Conservation (phyloP, 2,329 filamentous ascomycete species). For the Exutisphaerella laricina region DNA sequence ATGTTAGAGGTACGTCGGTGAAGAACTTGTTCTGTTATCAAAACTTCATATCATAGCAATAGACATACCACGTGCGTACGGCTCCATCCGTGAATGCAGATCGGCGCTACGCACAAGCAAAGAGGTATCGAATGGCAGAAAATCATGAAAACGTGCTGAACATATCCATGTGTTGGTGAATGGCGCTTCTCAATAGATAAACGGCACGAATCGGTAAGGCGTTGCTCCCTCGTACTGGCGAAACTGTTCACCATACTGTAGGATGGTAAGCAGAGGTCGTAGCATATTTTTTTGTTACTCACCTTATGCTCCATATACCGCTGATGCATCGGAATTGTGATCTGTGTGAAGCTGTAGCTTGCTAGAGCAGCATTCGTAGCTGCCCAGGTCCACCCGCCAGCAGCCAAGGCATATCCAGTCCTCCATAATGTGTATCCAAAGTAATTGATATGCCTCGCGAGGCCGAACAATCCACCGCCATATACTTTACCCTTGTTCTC, state of each 20-base stretch:
- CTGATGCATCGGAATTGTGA: conserved; percentile 45
- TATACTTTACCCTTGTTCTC: conserved; percentile 50
- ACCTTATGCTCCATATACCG: conserved; percentile 44
- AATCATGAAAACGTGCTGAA: too few species aligned
- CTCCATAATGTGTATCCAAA: conserved; percentile 50
- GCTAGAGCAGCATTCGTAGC: conserved; percentile 38
- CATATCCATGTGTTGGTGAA: too few species aligned
- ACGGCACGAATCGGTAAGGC: conserved; percentile 38
- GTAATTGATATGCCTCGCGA: conserved; percentile 52
- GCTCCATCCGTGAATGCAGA: too few species aligned
- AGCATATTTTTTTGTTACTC: conserved; percentile 13
- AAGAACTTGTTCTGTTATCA: too few species aligned
- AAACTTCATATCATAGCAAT: too few species aligned
- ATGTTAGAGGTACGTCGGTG: too few species aligned
- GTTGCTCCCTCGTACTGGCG: conserved; percentile 35
- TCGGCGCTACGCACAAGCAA: not conserved
- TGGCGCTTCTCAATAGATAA: conserved; percentile 19
- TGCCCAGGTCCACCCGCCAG: conserved; percentile 46
- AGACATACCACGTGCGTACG: too few species aligned
- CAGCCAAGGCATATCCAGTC: conserved; percentile 44
- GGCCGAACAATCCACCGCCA: conserved; percentile 45
- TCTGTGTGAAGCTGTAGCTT: conserved; percentile 42
- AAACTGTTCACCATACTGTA: conserved; percentile 38
- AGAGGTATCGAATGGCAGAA: too few species aligned
- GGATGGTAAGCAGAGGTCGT: not conserved